Percentiles rank a stretch among this genome's conserved stretches.
Evolutionary conservation across 306 rosid species (phyloP).

Genomic region (Astragalus glycyphyllos): DNA sequence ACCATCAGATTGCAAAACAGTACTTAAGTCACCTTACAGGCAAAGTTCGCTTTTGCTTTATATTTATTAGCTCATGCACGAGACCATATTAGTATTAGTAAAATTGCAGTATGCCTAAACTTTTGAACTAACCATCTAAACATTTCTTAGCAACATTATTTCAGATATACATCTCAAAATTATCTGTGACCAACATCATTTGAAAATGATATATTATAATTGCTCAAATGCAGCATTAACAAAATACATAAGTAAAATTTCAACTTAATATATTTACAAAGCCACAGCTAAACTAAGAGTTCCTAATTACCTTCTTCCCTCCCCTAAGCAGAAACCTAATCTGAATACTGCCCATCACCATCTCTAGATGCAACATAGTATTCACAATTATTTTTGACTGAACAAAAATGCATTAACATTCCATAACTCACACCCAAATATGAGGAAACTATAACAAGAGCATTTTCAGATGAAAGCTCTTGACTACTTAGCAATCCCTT

Average conservation of each 20-base stretch:
- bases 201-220: not conserved
- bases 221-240: slow-evolving; percentile 13
- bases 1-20: not conserved
- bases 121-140: not conserved
- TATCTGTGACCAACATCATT: not conserved
- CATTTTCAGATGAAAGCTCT: too few relatives aligned
- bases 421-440: too few relatives aligned
- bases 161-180: not conserved
- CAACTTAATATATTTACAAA: slow-evolving; percentile 8
- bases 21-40: not conserved
- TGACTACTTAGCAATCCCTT: too few relatives aligned
- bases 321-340: slow-evolving; percentile 15
- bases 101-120: too few relatives aligned
- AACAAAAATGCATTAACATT: too few relatives aligned
- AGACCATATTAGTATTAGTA: too few relatives aligned
- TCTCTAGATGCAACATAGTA: not conserved
- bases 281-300: not conserved
- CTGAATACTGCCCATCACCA: slow-evolving; percentile 3
- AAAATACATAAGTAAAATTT: not conserved
- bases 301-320: not conserved
- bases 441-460: too few relatives aligned
- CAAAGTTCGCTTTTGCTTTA: not conserved
- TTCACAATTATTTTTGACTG: not conserved
- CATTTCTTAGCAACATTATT: slow-evolving; percentile 17
- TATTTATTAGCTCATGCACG: not conserved